Evolutionary conservation across 2,329 filamentous ascomycete species (phyloP).

Genomic region (Xylaria sp.): DNA sequence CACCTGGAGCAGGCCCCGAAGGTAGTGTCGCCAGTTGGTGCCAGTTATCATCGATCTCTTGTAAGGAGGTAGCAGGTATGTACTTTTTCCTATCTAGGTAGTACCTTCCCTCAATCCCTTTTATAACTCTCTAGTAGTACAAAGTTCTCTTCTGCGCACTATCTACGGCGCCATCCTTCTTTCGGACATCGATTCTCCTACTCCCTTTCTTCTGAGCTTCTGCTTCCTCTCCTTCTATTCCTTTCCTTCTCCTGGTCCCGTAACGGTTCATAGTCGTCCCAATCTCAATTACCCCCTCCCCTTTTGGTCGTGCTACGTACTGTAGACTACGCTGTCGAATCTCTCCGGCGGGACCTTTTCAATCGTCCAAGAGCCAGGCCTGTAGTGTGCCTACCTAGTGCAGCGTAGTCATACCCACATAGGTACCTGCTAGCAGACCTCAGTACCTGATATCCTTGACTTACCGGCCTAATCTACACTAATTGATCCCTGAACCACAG

Average conservation of each 20-base stretch:
- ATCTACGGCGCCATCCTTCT: constrained; percentile 32
- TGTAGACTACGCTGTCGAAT: constrained; percentile 4
- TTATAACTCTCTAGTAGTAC: constrained; percentile 11
- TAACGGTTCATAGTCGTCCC: constrained; percentile 11
- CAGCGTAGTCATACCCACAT: constrained; percentile 9
- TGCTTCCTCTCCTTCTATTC: constrained; percentile 10
- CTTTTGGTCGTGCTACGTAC: constrained; percentile 21
- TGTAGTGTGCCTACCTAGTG: neutral
- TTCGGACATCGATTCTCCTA: constrained; percentile 34
- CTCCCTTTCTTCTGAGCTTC: constrained; percentile 26
- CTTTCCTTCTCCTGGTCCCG: constrained; percentile 7
- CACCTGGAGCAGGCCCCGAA: constrained; percentile 15
- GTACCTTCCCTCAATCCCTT: constrained; percentile 2
- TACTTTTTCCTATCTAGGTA: neutral
- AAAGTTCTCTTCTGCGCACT: constrained; percentile 11
- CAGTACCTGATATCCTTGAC: constrained; percentile 17
- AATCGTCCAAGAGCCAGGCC: constrained; percentile 3
- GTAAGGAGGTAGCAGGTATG: no score
- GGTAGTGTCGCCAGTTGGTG: constrained; percentile 13
- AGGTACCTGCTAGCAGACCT: constrained; percentile 7
- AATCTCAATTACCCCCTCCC: neutral
- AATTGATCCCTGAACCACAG: constrained; percentile 37
- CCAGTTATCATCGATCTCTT: neutral
- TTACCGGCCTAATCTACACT: constrained; percentile 23
- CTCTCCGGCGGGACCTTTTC: constrained; percentile 1